A percentile compares a stretch with the other conserved stretches of the same genome.
These are phyloP conservation scores for Parastagonospora nodorum DNA, from an alignment of 2,329 filamentous ascomycete genomes.

Conservation along the genomic window DNA sequence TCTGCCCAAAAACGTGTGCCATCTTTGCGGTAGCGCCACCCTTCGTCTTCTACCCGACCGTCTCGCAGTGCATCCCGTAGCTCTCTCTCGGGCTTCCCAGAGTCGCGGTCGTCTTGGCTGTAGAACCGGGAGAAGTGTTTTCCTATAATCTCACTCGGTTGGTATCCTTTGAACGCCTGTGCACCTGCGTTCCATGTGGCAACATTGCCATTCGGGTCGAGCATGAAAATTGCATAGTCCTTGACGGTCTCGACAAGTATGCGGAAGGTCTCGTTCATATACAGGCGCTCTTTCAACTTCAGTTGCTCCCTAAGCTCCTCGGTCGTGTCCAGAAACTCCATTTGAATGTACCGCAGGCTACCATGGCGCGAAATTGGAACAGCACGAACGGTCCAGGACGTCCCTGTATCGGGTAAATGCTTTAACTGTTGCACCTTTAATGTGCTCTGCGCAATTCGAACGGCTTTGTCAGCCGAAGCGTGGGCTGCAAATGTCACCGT, in stretches of 20 bases:
- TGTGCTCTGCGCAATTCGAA: slow-evolving; percentile 46
- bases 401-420: slow-evolving; percentile 27
- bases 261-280: slow-evolving; percentile 62
- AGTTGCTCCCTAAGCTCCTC: slow-evolving; percentile 40
- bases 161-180: slow-evolving; percentile 62
- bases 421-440: slow-evolving; percentile 44
- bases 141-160: slow-evolving; percentile 58
- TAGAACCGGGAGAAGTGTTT: slow-evolving; percentile 65
- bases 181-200: slow-evolving; percentile 65
- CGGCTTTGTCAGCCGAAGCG: slow-evolving; percentile 42
- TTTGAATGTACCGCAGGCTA: slow-evolving; percentile 48
- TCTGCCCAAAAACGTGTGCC: slow-evolving; percentile 65
- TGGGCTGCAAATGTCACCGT: slow-evolving; percentile 44
- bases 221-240: slow-evolving; percentile 68
- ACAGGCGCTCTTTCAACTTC: slow-evolving; percentile 49
- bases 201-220: slow-evolving; percentile 61
- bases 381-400: slow-evolving; percentile 45
- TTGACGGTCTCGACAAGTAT: slow-evolving; percentile 65
- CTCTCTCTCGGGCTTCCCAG: slow-evolving; percentile 58
- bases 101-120: slow-evolving; percentile 55
- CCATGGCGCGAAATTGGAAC: slow-evolving; percentile 51
- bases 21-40: slow-evolving; percentile 64
- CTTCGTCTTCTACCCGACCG: slow-evolving; percentile 63
- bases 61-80: slow-evolving; percentile 60
- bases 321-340: slow-evolving; percentile 50